These are phyloP conservation scores for Cryptosporidium canis DNA, from an alignment of 169 alveolate species.

Conservation along the genomic window DNA sequence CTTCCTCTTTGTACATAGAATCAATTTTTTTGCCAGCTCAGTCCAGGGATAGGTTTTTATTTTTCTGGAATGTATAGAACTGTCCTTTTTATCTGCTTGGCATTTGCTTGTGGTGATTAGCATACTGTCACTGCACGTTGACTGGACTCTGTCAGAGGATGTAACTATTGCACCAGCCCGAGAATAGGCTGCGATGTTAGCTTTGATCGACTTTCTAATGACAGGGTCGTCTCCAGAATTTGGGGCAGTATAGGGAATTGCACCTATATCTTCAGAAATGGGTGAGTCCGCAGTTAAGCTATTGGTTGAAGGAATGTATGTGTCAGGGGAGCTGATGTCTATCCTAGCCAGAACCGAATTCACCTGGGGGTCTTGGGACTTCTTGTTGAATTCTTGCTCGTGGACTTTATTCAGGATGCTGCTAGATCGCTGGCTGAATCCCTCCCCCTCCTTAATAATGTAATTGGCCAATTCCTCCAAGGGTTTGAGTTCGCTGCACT, in stretches of 20 bases:
- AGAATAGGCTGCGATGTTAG: neutral
- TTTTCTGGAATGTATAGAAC: conserved; percentile 33
- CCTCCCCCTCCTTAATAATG: conserved; percentile 35
- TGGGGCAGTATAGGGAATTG: neutral
- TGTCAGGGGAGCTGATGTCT: conserved; percentile 57
- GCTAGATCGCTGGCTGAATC: neutral
- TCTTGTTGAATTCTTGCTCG: neutral
- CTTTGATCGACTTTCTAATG: neutral
- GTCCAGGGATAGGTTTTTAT: conserved; percentile 70
- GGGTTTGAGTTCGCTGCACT: conserved; percentile 63
- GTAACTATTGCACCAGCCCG: neutral
- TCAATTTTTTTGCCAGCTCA: conserved; percentile 59
- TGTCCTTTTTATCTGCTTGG: conserved; percentile 5
- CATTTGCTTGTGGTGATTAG: conserved; percentile 9
- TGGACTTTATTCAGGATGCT: neutral
- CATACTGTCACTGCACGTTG: conserved; percentile 61
- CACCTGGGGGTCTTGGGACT: neutral
- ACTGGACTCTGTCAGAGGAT: conserved; percentile 18
- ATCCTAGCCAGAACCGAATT: neutral
- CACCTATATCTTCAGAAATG: conserved; percentile 36
- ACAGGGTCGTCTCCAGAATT: conserved; percentile 6
- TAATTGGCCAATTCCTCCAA: conserved; percentile 51
- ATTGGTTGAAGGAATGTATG: conserved; percentile 63
- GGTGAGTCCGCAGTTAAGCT: conserved; percentile 70
- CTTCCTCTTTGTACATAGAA: conserved; percentile 63